phyloP scores from a whole-genome alignment of 2,329 filamentous ascomycete species.

The Alternaria ethzedia region DNA sequence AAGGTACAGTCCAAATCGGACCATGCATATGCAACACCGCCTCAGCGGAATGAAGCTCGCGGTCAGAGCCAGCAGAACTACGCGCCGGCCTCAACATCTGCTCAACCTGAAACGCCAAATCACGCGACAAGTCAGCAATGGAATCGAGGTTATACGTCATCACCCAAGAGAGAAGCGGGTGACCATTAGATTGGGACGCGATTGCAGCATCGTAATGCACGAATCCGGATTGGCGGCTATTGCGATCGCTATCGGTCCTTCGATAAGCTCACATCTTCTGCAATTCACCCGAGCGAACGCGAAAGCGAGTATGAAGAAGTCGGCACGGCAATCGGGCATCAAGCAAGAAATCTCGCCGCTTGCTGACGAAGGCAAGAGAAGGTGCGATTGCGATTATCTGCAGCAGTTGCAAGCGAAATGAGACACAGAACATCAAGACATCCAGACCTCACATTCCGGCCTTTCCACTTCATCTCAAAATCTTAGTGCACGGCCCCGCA shows the following conservation, averaged over 20 bases:
- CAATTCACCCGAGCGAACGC: conserved; percentile 8
- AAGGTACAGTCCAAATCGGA: conserved; percentile 28
- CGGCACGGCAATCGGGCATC: not conserved
- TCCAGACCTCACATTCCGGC: conserved; percentile 33
- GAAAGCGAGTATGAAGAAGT: conserved; percentile 9
- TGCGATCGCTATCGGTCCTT: conserved; percentile 11
- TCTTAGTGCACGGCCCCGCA: conserved; percentile 34
- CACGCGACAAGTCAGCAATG: conserved; percentile 42
- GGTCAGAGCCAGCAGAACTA: conserved; percentile 34
- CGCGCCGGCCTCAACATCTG: conserved; percentile 30
- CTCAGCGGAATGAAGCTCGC: conserved; percentile 33
- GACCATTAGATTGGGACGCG: conserved; percentile 37
- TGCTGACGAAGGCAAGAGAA: not conserved
- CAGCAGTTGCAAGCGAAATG: conserved; percentile 47
- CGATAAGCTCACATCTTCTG: conserved; percentile 14
- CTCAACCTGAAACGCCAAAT: conserved; percentile 45
- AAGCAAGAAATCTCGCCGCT: not conserved
- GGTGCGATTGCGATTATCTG: conserved; percentile 16
- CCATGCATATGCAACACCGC: conserved; percentile 23
- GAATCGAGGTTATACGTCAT: conserved; percentile 41
- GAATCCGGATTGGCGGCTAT: conserved; percentile 19
- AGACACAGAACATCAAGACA: conserved; percentile 24
- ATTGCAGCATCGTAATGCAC: conserved; percentile 29
- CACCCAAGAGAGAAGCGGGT: conserved; percentile 46
- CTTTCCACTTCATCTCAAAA: conserved; percentile 31